phyloP scores from a whole-genome alignment of 495 filamentous ascomycete species.

The Haplographium delicatum region DNA sequence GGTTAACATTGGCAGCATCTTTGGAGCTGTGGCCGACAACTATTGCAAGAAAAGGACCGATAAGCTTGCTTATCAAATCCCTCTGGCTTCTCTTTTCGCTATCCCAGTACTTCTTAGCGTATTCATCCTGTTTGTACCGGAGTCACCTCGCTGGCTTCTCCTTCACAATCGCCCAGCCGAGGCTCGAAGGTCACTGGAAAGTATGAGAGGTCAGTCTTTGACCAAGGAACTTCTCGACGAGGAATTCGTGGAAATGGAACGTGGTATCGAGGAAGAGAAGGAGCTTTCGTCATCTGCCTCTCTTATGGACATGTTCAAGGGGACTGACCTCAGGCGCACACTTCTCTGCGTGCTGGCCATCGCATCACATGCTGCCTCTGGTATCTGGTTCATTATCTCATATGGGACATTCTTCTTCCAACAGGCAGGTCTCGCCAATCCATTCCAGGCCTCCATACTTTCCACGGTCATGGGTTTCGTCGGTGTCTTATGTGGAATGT shows the following conservation, averaged over 20 bases:
- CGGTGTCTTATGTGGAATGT: conserved; percentile 49
- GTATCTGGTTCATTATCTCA: conserved; percentile 26
- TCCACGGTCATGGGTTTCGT: conserved; percentile 49
- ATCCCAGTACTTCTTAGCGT: conserved; percentile 46
- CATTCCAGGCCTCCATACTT: conserved; percentile 54
- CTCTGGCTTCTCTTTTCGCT: conserved; percentile 52
- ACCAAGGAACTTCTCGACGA: neutral
- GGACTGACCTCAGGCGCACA: conserved; percentile 43
- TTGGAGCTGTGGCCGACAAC: conserved; percentile 58
- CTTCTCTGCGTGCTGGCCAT: conserved; percentile 8
- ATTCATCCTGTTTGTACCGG: conserved; percentile 54
- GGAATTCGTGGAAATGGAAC: conserved; percentile 23
- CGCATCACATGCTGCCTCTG: conserved; percentile 8
- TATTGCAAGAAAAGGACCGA: conserved; percentile 41
- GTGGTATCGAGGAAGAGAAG: conserved; percentile 33
- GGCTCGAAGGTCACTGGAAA: conserved; percentile 12
- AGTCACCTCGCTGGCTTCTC: conserved; percentile 53
- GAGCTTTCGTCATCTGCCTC: neutral
- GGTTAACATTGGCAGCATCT: conserved; percentile 41
- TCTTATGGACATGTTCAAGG: conserved; percentile 1
- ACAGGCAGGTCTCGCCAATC: conserved; percentile 53
- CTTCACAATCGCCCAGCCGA: conserved; percentile 2
- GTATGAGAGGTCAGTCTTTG: neutral
- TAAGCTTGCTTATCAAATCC: conserved; percentile 48
- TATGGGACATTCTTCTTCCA: conserved; percentile 62